Evolutionary conservation across 805 yeast species (phyloP), one percentile per base, ranked within the genome.

Genomic region (Deakozyma indianensis): DNA sequence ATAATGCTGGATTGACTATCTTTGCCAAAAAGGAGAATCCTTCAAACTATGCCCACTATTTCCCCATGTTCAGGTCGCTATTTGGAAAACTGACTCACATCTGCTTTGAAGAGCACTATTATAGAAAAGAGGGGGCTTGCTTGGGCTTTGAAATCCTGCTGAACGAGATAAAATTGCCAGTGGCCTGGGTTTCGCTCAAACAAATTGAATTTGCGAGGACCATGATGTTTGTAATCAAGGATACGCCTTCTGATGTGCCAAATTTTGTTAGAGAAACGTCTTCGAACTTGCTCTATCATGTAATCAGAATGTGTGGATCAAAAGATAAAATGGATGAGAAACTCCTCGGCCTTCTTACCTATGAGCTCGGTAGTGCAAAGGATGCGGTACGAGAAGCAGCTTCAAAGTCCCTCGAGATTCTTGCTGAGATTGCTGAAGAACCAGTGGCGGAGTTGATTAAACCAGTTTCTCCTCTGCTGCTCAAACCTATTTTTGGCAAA

Each of bases 401-500:
- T 0, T 88, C 84, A 57, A 67, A 73, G 23, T 77, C 90, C 1
- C 67, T 92, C 50, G 59, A 67, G 20, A 75, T 75, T 1, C 67
- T 92, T 16, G 75, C 95, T 0, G 80, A 80, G 14, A 74, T 82
- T 0, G 79, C 94, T 0, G 67, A 68, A 1, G 79, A 80, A 14
- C 75, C 94, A 1, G 70, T 85, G 41, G 74, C 90, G 1, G 74
- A 78, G 1, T 74, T 94, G 54, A 78, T 94, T 62, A 75, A 78
- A 3, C 88, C 90, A 18, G 88, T 94, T 45, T 85, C 87, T 54
- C 80, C 77, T 42, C 76, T 88, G 22, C 66, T 94, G 23, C 65
- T 92, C 42, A 83, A 94, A 0, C 97, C 99, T 4, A 92, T 92
- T 21, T 94, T 92, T 67, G 95, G 95, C 2, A 92, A 92, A 58